Evolutionary conservation across 83 land plant genomes (phyloP), one percentile per base, ranked within the genome.

Genomic region (Picea mariana): DNA sequence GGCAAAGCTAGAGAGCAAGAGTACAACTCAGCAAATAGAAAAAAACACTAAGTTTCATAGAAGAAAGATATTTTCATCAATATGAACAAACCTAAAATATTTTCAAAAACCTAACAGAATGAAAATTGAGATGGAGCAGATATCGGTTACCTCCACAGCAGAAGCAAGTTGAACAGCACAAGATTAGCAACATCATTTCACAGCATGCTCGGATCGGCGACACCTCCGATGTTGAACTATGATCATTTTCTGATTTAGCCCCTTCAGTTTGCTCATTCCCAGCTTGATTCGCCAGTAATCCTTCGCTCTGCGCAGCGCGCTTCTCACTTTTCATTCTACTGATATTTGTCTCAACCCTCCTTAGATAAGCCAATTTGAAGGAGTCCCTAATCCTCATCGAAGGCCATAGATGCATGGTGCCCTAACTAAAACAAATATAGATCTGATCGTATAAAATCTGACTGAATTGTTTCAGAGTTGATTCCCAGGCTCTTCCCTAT

Each of bases 161-260:
- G 26, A 75, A 75, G 60, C 78, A 75, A 75, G 78, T 75, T 26
- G 26, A 75, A 75, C 78, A 47, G 60, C 78, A 75, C 78, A 75
- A 23, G 2, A 75, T 75, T 52, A 75, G 78, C 34, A 75, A 52
- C 61, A 75, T 26, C 24, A 52, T 21, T 52, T 75, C 78, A 23
- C 78, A 75, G 78, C 61, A 75, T 73, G 77, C 23, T 21, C 16
- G 26, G 9, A 34, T 34, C 6, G 24, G 27, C 55, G 60, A 11
- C 9, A 3, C 23, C 9, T 52, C 6, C 0, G 61, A 12, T 23
- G 61, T 49, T 23, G 60, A 47, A 21, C 44, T 59, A 23, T 52
- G 60, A 75, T 75, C 55, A 24, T 75, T 75, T 55, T 23, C 61
- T 23, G 60, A 12, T 27, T 75, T 59, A 23, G 3, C 13, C 24